Conservation (phyloP, 2,329 filamentous ascomycete species). For the Massarina eburnea region DNA sequence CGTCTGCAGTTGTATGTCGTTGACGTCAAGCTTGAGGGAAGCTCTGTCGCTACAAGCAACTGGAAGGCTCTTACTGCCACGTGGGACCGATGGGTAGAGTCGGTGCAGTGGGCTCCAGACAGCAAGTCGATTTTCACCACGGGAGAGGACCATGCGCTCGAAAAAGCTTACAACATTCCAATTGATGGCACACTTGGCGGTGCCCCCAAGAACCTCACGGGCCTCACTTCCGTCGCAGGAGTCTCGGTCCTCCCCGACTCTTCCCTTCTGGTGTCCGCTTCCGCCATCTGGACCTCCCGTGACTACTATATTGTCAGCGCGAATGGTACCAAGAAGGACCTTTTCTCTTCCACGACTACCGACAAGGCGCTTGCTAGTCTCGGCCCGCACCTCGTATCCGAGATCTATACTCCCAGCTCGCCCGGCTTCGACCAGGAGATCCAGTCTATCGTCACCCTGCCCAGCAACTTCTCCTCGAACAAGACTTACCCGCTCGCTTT, state of each 20-base stretch:
- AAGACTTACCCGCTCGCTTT: slow-evolving; percentile 80
- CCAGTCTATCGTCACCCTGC: slow-evolving; percentile 68
- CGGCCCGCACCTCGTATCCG: slow-evolving; percentile 62
- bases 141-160: slow-evolving; percentile 37
- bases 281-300: slow-evolving; percentile 34
- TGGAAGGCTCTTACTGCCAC: slow-evolving; percentile 31
- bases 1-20: slow-evolving; percentile 55
- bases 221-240: slow-evolving; percentile 39
- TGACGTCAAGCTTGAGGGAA: slow-evolving; percentile 25
- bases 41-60: slow-evolving; percentile 29
- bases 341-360: slow-evolving; percentile 65
- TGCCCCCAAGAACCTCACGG: slow-evolving; percentile 45
- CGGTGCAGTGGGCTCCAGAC: slow-evolving; percentile 35
- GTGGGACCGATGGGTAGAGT: slow-evolving; percentile 33
- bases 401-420: slow-evolving; percentile 71
- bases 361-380: slow-evolving; percentile 68
- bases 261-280: slow-evolving; percentile 47
- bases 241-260: slow-evolving; percentile 63
- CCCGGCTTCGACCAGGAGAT: slow-evolving; percentile 56
- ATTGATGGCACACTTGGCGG: slow-evolving; percentile 58
- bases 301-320: slow-evolving; percentile 33
- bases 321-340: slow-evolving; percentile 37
- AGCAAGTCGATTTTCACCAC: slow-evolving; percentile 34
- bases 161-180: slow-evolving; percentile 62
- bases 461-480: slow-evolving; percentile 62